A percentile compares a stretch with the other conserved stretches of the same genome.
Evolutionary conservation across 1,139 yeast genomes (phyloP).

Genomic region (Taphrina pruni): DNA sequence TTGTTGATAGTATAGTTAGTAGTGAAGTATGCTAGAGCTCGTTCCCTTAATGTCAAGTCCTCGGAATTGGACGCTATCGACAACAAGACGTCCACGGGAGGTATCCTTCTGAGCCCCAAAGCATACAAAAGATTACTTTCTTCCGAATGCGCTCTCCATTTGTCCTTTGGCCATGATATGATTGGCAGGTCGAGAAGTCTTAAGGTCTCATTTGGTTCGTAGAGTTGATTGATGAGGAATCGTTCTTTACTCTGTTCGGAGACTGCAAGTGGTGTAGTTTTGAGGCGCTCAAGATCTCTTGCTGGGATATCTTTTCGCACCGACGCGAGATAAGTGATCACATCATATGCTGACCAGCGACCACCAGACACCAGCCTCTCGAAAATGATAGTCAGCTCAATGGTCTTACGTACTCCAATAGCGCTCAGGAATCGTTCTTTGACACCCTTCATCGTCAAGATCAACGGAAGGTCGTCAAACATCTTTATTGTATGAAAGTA

Average conservation of each 20-base stretch:
- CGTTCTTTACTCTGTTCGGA: conserved; percentile 48
- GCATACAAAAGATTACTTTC: conserved; percentile 50
- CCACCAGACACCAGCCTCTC: conserved; percentile 51
- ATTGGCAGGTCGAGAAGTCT: conserved; percentile 50
- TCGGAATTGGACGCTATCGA: conserved; percentile 47
- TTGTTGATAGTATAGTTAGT: conserved; percentile 48
- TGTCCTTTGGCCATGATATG: conserved; percentile 49
- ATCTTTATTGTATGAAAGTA: conserved; percentile 51
- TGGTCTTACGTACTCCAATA: conserved; percentile 54
- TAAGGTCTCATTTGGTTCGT: conserved; percentile 51
- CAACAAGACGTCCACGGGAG: conserved; percentile 46
- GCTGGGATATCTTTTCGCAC: conserved; percentile 38
- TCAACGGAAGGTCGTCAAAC: conserved; percentile 54
- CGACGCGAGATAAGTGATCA: conserved; percentile 52
- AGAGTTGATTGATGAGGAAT: conserved; percentile 51
- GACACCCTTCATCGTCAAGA: conserved; percentile 48
- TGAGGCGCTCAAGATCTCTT: conserved; percentile 35
- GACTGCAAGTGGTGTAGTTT: conserved; percentile 44
- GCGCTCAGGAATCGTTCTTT: conserved; percentile 50
- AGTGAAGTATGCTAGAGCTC: conserved; percentile 51
- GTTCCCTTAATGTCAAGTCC: conserved; percentile 44
- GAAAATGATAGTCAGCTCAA: conserved; percentile 54
- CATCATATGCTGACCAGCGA: conserved; percentile 53
- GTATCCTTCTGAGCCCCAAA: conserved; percentile 51
- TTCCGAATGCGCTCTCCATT: conserved; percentile 50